Evolutionary conservation across 2,329 filamentous ascomycete species (phyloP).

Genomic region (Diaporthe aspalathi): DNA sequence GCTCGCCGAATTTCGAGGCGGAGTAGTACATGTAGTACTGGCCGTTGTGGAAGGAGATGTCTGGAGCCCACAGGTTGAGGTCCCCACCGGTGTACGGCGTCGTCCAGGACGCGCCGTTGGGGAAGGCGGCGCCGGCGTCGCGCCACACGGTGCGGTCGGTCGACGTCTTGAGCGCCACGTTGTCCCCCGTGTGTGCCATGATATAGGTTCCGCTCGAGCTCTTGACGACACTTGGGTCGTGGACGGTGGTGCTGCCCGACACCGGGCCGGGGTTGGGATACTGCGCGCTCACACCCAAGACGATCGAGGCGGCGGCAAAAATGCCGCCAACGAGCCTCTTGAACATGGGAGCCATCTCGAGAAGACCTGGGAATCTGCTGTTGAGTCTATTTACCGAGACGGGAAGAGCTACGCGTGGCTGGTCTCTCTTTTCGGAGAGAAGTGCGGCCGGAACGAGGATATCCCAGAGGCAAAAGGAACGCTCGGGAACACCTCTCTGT

Average conservation of each 20-base stretch:
- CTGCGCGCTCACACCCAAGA: not conserved
- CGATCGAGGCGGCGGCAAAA: not conserved
- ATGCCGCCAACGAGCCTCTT: not conserved
- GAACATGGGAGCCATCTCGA: not conserved
- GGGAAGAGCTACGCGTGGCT: not conserved
- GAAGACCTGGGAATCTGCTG: not conserved
- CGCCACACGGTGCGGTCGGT: conserved; percentile 9
- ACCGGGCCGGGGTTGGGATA: conserved; percentile 17
- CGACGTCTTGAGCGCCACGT: not conserved
- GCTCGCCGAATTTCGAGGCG: not conserved
- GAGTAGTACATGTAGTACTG: conserved; percentile 11
- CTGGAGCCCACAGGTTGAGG: conserved; percentile 6
- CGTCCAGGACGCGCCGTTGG: conserved; percentile 13
- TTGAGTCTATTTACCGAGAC: not conserved
- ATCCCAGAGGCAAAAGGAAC: not conserved
- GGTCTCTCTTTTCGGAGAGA: not conserved
- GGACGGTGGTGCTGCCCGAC: conserved; percentile 1
- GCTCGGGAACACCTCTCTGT: not conserved
- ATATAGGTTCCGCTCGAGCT: not conserved
- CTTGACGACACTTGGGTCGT: conserved; percentile 1
- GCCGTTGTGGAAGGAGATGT: conserved; percentile 8
- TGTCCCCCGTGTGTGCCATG: conserved; percentile 10
- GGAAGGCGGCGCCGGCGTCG: conserved; percentile 9
- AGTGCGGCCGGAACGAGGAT: no score
- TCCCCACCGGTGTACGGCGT: not conserved